Evolutionary conservation across 192 early-diverging fungal genomes (phyloP), one percentile per base, ranked within the genome.

Genomic region (Globomyces pollinis-pini): DNA sequence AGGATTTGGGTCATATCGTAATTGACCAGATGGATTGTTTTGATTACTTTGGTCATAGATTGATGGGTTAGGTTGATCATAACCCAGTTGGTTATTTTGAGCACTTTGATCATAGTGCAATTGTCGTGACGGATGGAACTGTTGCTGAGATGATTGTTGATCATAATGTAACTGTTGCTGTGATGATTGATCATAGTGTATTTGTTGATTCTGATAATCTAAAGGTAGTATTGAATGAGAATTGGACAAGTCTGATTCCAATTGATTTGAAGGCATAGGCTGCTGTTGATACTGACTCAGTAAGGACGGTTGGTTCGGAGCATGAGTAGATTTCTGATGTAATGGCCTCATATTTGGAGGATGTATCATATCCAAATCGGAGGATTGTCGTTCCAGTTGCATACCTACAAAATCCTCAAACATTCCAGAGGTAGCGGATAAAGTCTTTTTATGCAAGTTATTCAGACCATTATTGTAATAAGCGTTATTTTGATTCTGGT

Each of bases 321-420:
- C 41, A 43, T 43, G 5, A 43, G 16, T 43, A 18, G 41, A 1
- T 43, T n/a, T n/a, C n/a, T n/a, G n/a, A n/a, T n/a, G 41, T 18
- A 43, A 43, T 12, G 41, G 41, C 20, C 41, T 43, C 5, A 43
- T 18, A 18, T 18, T 18, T n/a, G 41, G 41, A 43, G n/a, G 31
- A 5, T 52, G 50, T 15, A 16, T 12, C 15, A 12, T 52, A 16
- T 1, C 18, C n/a, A 34, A 24, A 16, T 16, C 16, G 50, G 21
- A 52, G 50, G 6, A 16, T 32, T 24, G 12, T 52, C 21, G 30
- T 26, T 52, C 50, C 50, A 52, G 21, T 16, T 52, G 30, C 50
- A 52, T 52, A 15, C 30, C 50, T 7, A 36, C 34, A 52, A 52
- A 52, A 16, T 52, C 50, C 15, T 52, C 50, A 52, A 52, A 52